These are phyloP conservation scores for Trichoderma koningii DNA, from an alignment of 2,329 filamentous ascomycete species.

Conservation along the genomic window DNA sequence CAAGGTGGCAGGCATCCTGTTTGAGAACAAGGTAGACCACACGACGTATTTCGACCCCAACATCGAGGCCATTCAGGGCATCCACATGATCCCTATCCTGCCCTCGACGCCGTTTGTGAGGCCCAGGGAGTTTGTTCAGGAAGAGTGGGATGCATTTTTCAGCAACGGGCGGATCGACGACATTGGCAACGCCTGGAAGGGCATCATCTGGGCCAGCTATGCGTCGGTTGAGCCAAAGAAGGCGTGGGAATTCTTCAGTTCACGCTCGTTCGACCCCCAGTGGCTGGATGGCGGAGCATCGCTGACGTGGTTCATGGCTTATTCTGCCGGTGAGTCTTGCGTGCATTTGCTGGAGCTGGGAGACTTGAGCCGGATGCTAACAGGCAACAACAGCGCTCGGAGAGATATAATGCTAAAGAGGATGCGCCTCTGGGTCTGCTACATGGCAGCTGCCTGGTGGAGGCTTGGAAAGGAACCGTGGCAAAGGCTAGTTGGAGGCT, in stretches of 20 bases:
- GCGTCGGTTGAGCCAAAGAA: conserved; percentile 71
- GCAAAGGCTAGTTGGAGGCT: neutral
- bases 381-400: conserved; percentile 25
- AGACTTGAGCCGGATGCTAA: conserved; percentile 8
- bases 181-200: conserved; percentile 78
- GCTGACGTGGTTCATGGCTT: conserved; percentile 82
- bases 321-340: conserved; percentile 66
- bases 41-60: conserved; percentile 82
- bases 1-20: conserved; percentile 71
- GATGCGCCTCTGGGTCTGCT: neutral
- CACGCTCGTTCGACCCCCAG: conserved; percentile 62
- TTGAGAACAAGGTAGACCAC: conserved; percentile 95
- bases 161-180: conserved; percentile 63
- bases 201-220: conserved; percentile 79
- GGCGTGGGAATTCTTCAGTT: conserved; percentile 75
- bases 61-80: conserved; percentile 72
- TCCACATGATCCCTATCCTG: conserved; percentile 80
- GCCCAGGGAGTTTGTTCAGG: conserved; percentile 66
- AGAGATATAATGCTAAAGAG: conserved; percentile 17
- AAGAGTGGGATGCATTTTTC: conserved; percentile 86
- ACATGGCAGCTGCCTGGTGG: neutral
- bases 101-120: conserved; percentile 70
- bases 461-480: neutral
- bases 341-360: conserved; percentile 23
- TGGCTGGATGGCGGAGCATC: conserved; percentile 83